These are phyloP conservation scores for Magnolia officinalis DNA, from an alignment of 164 flowering plant genomes.

Conservation along the genomic window DNA sequence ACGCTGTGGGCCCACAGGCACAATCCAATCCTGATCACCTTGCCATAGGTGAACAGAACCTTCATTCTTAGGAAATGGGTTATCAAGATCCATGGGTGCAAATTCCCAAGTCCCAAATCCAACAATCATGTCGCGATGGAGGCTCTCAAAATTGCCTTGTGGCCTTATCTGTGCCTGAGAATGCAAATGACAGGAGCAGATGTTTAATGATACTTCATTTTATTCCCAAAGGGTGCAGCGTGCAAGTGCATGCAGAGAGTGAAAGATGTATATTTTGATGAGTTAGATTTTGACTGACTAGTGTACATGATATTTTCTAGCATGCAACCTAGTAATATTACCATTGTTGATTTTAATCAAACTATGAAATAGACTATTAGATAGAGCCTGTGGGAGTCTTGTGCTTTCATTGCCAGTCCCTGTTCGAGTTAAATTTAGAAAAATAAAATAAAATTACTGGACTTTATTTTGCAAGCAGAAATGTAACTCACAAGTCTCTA, in stretches of 20 bases:
- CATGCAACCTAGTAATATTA: too few relatives aligned
- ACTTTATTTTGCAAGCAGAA: too few relatives aligned
- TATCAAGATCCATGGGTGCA: constrained; percentile 52
- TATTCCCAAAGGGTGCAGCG: neutral
- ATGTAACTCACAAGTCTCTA: too few relatives aligned
- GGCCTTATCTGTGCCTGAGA: constrained; percentile 49
- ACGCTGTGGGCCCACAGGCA: constrained; percentile 49
- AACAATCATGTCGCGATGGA: constrained; percentile 47
- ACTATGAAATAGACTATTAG: too few relatives aligned
- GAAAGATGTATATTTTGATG: neutral
- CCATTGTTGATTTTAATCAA: too few relatives aligned
- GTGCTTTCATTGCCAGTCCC: too few relatives aligned
- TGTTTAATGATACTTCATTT: neutral
- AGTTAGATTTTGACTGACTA: neutral
- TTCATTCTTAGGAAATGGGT: constrained; percentile 53
- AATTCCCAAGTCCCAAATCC: constrained; percentile 80
- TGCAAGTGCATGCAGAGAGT: neutral
- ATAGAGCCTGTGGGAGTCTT: too few relatives aligned
- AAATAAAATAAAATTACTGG: too few relatives aligned
- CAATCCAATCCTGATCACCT: constrained; percentile 58
- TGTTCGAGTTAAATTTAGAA: too few relatives aligned
- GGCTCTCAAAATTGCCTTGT: constrained; percentile 62
- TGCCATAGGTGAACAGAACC: constrained; percentile 80
- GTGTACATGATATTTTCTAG: neutral
- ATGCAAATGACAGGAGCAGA: neutral